Base-by-base conservation (phyloP, 495 filamentous ascomycete species). In the Clohesyomyces aquaticus region DNA sequence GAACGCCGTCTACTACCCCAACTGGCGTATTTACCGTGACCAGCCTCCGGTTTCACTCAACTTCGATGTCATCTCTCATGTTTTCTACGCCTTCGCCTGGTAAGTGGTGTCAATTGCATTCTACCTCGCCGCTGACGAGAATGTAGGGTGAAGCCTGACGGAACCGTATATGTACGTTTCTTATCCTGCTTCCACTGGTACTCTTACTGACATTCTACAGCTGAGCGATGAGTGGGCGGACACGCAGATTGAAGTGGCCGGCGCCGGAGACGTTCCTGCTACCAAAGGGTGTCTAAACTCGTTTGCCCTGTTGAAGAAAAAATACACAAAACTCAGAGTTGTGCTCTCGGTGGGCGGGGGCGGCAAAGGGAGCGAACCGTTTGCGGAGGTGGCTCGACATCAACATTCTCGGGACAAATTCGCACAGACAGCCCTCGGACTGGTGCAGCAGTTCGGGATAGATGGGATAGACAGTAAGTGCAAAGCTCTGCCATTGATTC, bases 1-100 rank as follows among this genome's bases (percentile, higher is more conserved):
- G 58, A 96, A 96, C 74, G 91, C 87, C 21, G 88, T 90, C n/a
- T 95, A 94, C 75, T 96, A 92, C 78, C 91, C 91, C 2, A 96
- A 94, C 73, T 90, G 87, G 82, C 80, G 87, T 48, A 83, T 93
- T 29, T 93, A 94, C 73, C 81, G 81, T 57, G 84, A 88, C 69
- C 86, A 91, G 63, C 85, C 90, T 21, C 92, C 92, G 1, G 91
- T 88, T 0, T 85, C 85, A 16, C 75, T 96, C 61, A 87, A 90
- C 73, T 81, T 87, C 69, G 82, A 80, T 28, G 80, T 83, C 59
- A 78, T 89, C 42, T 87, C 90, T 55, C 89, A 93, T 70, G 84
- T 95, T 41, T 95, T 93, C 72, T 96, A 96, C 74, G 90, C 91
- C 52, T 96, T 92, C 83, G 91, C 90, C 67, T 82, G 82, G 85